Percentiles rank a stretch among this genome's conserved stretches.
Conservation (phyloP, 83 land plant species). For the Thuja plicata region DNA sequence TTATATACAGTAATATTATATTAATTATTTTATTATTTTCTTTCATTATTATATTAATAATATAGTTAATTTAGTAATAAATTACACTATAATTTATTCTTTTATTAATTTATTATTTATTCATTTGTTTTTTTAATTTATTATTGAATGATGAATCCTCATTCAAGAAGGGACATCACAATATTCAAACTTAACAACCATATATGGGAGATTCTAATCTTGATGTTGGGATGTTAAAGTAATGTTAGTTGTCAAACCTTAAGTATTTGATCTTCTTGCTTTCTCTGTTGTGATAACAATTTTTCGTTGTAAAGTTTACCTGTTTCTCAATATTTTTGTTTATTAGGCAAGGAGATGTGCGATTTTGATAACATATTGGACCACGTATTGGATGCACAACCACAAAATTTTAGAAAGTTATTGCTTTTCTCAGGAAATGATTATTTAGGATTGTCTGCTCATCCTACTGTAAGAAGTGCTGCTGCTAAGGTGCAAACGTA, state of each 20-base stretch:
- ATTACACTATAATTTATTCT: no score
- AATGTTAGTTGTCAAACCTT: neutral
- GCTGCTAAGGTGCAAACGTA: slow-evolving; percentile 68
- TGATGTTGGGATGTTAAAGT: neutral
- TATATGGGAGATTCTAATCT: neutral
- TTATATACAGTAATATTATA: no score
- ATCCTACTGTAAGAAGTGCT: slow-evolving; percentile 81
- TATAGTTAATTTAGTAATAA: no score
- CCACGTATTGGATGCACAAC: neutral
- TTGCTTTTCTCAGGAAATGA: slow-evolving; percentile 95
- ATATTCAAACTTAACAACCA: no score
- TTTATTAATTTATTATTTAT: no score
- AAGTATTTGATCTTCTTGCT: neutral
- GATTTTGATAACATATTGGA: slow-evolving; percentile 17
- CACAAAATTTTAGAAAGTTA: slow-evolving; percentile 38
- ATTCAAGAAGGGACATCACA: no score
- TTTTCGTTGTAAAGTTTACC: neutral
- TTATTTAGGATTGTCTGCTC: slow-evolving; percentile 88
- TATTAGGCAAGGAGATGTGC: slow-evolving; percentile 36
- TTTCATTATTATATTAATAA: no score
- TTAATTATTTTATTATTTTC: no score
- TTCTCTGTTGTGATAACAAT: neutral
- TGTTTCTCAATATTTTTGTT: slow-evolving; percentile 4
- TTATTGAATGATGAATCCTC: no score
- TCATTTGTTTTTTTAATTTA: no score